Evolutionary conservation across 164 flowering plant species (phyloP).

Genomic region (Tetrastigma voinierianum): DNA sequence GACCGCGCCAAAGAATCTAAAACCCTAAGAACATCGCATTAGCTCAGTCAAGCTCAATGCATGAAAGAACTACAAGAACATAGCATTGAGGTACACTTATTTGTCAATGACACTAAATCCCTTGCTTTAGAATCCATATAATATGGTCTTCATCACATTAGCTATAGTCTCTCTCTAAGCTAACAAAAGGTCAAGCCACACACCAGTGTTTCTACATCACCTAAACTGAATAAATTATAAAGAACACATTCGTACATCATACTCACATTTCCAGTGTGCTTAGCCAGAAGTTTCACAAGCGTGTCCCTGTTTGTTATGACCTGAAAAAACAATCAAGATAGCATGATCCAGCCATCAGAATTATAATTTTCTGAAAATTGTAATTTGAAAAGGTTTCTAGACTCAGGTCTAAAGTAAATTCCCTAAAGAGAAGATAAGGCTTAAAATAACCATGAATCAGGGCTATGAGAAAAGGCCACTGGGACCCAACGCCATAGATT

Average conservation of each 20-base stretch:
- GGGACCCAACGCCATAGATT: not conserved
- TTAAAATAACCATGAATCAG: too few species aligned
- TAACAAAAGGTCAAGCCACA: slow-evolving; percentile 19
- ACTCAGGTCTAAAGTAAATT: too few species aligned
- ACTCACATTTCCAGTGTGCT: slow-evolving; percentile 88
- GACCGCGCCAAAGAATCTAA: slow-evolving; percentile 90
- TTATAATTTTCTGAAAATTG: not conserved
- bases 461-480: too few species aligned
- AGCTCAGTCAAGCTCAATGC: not conserved
- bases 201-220: not conserved
- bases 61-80: not conserved
- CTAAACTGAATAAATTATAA: not conserved
- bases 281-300: slow-evolving; percentile 66
- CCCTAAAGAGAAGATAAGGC: too few species aligned
- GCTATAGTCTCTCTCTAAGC: slow-evolving; percentile 68
- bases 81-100: slow-evolving; percentile 22
- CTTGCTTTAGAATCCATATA: slow-evolving; percentile 79
- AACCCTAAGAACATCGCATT: slow-evolving; percentile 9
- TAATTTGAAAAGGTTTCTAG: not conserved
- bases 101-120: slow-evolving; percentile 93
- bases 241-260: not conserved
- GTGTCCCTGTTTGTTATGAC: slow-evolving; percentile 65
- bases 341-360: not conserved
- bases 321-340: slow-evolving; percentile 39
- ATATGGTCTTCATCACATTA: slow-evolving; percentile 59